These are phyloP conservation scores for Maudiozyma saulgeensis DNA, from an alignment of 805 yeast species.

Conservation along the genomic window DNA sequence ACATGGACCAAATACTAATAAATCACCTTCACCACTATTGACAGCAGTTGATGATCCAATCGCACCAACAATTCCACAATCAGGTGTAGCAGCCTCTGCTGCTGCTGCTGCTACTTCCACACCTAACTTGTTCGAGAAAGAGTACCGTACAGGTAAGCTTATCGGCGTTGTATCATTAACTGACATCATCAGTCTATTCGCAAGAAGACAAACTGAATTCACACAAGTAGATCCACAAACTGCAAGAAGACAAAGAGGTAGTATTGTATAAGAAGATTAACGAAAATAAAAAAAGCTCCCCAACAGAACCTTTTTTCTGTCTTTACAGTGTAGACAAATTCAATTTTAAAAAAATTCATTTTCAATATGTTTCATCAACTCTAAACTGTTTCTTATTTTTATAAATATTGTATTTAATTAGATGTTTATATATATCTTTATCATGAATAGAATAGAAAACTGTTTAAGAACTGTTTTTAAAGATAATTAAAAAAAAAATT, in stretches of 20 bases:
- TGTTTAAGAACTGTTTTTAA: no score
- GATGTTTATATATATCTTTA: no score
- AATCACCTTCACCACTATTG: constrained; percentile 17
- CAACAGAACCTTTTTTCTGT: no score
- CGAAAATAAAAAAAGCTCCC: no score
- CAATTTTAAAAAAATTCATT: no score
- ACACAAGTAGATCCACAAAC: constrained; percentile 79
- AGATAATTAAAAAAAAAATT: no score
- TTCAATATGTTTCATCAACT: no score
- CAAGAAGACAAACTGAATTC: constrained; percentile 43
- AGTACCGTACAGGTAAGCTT: constrained; percentile 65
- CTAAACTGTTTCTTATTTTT: no score
- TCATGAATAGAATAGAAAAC: no score
- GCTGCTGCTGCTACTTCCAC: constrained; percentile 11
- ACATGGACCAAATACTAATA: constrained; percentile 1
- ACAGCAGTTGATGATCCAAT: constrained; percentile 18
- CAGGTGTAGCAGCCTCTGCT: constrained; percentile 2
- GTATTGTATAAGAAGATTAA: constrained; percentile 25
- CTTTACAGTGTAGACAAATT: no score
- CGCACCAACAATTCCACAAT: constrained; percentile 5
- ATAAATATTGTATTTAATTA: no score
- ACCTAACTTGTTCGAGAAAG: constrained; percentile 30
- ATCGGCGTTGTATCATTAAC: constrained; percentile 90
- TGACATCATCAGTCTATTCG: constrained; percentile 75
- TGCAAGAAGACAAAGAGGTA: constrained; percentile 83